A percentile compares a stretch with the other conserved stretches of the same genome.
These are phyloP conservation scores for Debaryomyces tyrocola DNA, from an alignment of 805 yeast genomes.

Conservation along the genomic window DNA sequence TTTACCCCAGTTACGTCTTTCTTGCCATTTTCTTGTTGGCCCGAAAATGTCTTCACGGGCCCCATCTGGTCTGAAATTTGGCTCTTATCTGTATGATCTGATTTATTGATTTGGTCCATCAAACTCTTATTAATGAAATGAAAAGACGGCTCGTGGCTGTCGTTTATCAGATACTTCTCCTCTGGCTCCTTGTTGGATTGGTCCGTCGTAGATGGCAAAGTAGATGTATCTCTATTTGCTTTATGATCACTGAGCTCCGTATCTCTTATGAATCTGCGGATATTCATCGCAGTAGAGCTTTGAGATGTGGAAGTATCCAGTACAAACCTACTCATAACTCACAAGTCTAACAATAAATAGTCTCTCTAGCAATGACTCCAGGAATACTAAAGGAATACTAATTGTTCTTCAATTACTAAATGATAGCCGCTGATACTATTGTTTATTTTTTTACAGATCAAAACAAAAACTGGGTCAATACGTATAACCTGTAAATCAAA, in stretches of 20 bases:
- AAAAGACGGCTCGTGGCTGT: background rate
- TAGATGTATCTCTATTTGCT: constrained; percentile 9
- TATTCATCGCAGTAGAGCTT: constrained; percentile 25
- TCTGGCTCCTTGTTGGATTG: background rate
- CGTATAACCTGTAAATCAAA: background rate
- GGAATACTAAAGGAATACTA: background rate
- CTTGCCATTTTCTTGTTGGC: background rate
- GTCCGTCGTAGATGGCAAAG: constrained; percentile 14
- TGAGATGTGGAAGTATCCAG: constrained; percentile 20
- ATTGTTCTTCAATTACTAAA: background rate
- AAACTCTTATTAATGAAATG: background rate
- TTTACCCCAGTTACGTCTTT: background rate
- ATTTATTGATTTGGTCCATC: constrained; percentile 1
- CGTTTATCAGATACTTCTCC: background rate
- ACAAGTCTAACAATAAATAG: background rate
- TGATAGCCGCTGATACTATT: background rate
- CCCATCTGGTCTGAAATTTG: background rate
- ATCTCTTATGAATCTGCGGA: constrained; percentile 26
- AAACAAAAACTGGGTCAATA: background rate
- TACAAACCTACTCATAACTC: constrained; percentile 6
- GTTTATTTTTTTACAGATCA: background rate
- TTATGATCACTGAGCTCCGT: constrained; percentile 25
- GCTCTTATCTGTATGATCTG: background rate
- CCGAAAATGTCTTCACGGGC: background rate
- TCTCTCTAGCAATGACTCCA: background rate